A percentile compares a stretch with the other conserved stretches of the same genome.
Evolutionary conservation across 768 basidiomycete species (phyloP).

Genomic region (Mycena vitilis): DNA sequence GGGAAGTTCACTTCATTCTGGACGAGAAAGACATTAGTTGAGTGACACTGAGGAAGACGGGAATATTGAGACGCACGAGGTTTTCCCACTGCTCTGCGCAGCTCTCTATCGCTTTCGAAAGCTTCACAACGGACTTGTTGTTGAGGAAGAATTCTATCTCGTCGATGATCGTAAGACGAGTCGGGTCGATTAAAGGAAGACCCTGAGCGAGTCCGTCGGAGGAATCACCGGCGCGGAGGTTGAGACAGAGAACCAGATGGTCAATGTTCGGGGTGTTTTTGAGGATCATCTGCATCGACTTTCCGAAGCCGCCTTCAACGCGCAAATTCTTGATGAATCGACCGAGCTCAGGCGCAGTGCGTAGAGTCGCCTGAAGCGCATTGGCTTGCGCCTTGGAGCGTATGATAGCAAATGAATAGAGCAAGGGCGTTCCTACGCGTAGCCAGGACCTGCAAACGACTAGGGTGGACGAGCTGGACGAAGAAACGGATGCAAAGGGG

Average conservation of each 20-base stretch:
- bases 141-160: background rate
- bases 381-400: constrained; percentile 7
- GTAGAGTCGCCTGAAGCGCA: background rate
- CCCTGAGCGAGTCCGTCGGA: constrained; percentile 8
- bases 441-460: constrained; percentile 1
- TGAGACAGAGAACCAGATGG: constrained; percentile 1
- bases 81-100: background rate
- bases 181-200: constrained; percentile 11
- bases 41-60: background rate
- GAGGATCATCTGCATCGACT: background rate
- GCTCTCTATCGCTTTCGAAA: background rate
- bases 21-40: background rate
- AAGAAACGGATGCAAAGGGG: background rate
- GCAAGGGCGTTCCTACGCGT: background rate
- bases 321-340: constrained; percentile 17
- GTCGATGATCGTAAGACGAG: constrained; percentile 12
- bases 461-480: background rate
- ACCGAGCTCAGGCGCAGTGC: background rate
- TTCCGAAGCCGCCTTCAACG: constrained; percentile 9
- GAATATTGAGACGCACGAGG: background rate
- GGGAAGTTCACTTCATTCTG: constrained; percentile 1
- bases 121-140: background rate
- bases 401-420: background rate
- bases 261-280: background rate
- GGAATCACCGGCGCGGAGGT: background rate